A percentile compares a stretch with the other conserved stretches of the same genome.
phyloP scores from a whole-genome alignment of 2,329 filamentous ascomycete species.

The Endothia cerciana region DNA sequence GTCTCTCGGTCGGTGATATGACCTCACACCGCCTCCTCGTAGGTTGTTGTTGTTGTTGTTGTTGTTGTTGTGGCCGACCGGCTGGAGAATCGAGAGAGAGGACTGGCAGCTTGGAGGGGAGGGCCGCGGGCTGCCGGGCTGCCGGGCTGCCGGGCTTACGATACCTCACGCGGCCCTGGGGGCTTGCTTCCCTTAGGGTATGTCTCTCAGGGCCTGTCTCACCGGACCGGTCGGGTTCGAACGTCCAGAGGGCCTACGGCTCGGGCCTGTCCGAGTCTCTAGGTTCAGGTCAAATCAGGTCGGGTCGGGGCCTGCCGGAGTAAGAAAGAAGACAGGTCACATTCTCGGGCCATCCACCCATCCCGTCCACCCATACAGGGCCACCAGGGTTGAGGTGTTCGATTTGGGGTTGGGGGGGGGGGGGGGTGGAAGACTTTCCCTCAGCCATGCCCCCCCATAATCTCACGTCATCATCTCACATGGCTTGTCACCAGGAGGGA shows the following conservation, averaged over 20 bases:
- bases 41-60: background rate
- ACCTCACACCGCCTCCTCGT: constrained; percentile 19
- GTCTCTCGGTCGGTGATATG: background rate
- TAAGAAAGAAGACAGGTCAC: background rate
- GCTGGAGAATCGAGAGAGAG: too few species aligned
- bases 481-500: background rate
- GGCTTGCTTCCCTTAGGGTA: too few species aligned
- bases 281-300: background rate
- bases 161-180: too few species aligned
- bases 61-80: too few species aligned
- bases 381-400: background rate
- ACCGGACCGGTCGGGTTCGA: too few species aligned
- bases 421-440: too few species aligned
- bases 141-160: too few species aligned
- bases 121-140: too few species aligned
- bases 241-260: background rate
- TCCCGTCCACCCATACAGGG: background rate
- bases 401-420: background rate
- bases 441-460: background rate
- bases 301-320: too few species aligned
- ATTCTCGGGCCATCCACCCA: background rate
- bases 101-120: background rate
- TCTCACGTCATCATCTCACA: constrained; percentile 12
- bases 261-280: constrained; percentile 15
- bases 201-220: too few species aligned